Evolutionary conservation across 352 stramenopile genomes (phyloP).

Genomic region (Globisporangium middletonii): DNA sequence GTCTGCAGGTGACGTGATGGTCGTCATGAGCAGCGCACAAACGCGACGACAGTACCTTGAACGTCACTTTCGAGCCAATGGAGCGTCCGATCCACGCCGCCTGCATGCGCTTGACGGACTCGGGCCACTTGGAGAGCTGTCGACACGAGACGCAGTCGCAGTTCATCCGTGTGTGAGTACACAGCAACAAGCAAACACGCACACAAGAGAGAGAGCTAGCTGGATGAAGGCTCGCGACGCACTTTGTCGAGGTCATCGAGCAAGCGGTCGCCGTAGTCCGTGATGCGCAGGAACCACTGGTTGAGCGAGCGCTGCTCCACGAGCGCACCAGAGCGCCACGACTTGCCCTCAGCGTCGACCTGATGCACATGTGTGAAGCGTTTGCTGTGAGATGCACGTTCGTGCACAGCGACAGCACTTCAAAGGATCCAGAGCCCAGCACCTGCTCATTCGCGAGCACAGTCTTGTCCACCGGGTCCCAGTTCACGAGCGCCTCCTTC

Average conservation of each 20-base stretch:
- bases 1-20: too few species aligned
- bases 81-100: conserved; percentile 96
- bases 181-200: neutral
- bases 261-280: conserved; percentile 96
- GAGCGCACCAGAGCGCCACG: conserved; percentile 94
- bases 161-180: neutral
- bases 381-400: neutral
- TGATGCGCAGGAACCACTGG: conserved; percentile 99
- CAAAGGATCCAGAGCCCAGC: neutral
- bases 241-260: conserved; percentile 92
- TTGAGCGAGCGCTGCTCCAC: conserved; percentile 93
- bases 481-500: conserved; percentile 98
- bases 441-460: conserved; percentile 99
- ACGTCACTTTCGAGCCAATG: conserved; percentile 87
- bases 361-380: conserved; percentile 2
- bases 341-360: conserved; percentile 90
- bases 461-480: conserved; percentile 98
- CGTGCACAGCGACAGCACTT: neutral
- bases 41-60: conserved; percentile 32
- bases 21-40: too few species aligned
- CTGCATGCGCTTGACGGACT: conserved; percentile 89
- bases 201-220: too few species aligned
- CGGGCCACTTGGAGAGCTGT: conserved; percentile 80
- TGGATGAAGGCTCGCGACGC: conserved; percentile 10
- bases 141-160: neutral